A percentile compares a stretch with the other conserved stretches of the same genome.
Conservation (phyloP, 228 moss, liverwort and hornwort species). For the Sphagnum magellanicum region DNA sequence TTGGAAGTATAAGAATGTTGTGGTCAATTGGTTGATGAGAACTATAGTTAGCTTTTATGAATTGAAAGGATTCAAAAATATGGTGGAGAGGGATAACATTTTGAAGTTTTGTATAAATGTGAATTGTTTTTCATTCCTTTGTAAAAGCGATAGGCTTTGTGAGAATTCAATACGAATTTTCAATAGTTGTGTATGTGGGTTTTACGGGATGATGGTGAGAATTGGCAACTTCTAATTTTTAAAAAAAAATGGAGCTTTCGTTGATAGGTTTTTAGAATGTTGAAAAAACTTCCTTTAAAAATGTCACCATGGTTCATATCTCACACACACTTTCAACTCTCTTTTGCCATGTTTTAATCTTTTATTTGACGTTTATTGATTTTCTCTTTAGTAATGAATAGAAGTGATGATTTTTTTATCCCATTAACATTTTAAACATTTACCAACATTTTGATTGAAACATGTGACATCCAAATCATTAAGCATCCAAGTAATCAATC, state of each 20-base stretch:
- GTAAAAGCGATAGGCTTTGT: too few relatives aligned
- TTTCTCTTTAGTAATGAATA: neutral
- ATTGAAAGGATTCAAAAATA: neutral
- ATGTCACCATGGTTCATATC: constrained; percentile 78
- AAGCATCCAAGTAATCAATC: too few relatives aligned
- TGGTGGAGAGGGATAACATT: neutral
- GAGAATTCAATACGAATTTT: constrained; percentile 1
- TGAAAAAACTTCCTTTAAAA: constrained; percentile 92
- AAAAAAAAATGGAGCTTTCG: constrained; percentile 97
- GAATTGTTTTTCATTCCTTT: too few relatives aligned
- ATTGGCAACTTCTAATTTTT: constrained; percentile 35
- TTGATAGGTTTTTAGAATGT: constrained; percentile 96
- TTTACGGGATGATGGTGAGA: neutral
- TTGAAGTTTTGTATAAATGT: too few relatives aligned
- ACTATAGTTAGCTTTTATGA: neutral
- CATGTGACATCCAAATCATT: too few relatives aligned
- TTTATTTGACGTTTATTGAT: neutral
- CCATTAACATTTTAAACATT: too few relatives aligned
- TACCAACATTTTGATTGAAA: too few relatives aligned
- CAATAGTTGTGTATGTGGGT: neutral
- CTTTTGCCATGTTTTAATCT: neutral
- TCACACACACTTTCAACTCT: neutral
- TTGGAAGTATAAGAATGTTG: constrained; percentile 34
- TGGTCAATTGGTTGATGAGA: neutral
- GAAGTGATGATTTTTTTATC: neutral